phyloP scores from a whole-genome alignment of 2,329 filamentous ascomycete species.

The Boeremia exigua region DNA sequence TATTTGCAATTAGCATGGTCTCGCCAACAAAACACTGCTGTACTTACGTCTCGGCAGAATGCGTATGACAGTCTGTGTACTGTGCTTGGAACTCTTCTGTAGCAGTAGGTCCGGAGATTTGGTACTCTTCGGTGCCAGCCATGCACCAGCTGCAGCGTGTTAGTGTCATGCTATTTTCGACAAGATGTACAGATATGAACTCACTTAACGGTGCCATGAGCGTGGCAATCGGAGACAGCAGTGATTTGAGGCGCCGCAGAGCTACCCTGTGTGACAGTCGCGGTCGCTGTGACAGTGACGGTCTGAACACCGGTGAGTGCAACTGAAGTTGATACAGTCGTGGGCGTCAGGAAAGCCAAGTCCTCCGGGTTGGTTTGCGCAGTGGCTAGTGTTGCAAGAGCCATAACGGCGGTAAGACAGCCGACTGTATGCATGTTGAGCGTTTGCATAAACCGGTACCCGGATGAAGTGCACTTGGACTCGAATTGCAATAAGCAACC shows the following conservation, averaged over 20 bases:
- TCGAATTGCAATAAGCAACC: slow-evolving; percentile 14
- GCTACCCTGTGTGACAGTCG: slow-evolving; percentile 15
- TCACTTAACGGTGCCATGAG: slow-evolving; percentile 55
- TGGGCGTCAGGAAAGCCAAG: neutral
- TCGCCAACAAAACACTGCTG: neutral
- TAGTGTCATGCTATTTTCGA: slow-evolving; percentile 10
- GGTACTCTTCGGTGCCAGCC: slow-evolving; percentile 51
- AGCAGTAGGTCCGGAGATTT: slow-evolving; percentile 59
- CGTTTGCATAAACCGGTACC: neutral
- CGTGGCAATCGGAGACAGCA: slow-evolving; percentile 61
- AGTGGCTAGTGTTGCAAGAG: slow-evolving; percentile 6
- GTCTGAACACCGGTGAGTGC: slow-evolving; percentile 22
- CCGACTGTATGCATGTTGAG: slow-evolving; percentile 23
- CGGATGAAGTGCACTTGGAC: slow-evolving; percentile 6
- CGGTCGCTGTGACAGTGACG: slow-evolving; percentile 11
- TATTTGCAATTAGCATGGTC: slow-evolving; percentile 1
- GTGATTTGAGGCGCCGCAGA: slow-evolving; percentile 42
- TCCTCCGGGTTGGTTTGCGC: slow-evolving; percentile 20
- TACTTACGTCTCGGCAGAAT: slow-evolving; percentile 64
- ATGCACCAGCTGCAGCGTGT: slow-evolving; percentile 51
- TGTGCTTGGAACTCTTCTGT: slow-evolving; percentile 63
- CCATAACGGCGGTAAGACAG: slow-evolving; percentile 1
- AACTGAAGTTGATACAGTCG: slow-evolving; percentile 2
- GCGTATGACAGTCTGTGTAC: slow-evolving; percentile 70
- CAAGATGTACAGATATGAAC: slow-evolving; percentile 10